Conservation (phyloP, 495 filamentous ascomycete genomes). For the Lasiosphaeria ovina region DNA sequence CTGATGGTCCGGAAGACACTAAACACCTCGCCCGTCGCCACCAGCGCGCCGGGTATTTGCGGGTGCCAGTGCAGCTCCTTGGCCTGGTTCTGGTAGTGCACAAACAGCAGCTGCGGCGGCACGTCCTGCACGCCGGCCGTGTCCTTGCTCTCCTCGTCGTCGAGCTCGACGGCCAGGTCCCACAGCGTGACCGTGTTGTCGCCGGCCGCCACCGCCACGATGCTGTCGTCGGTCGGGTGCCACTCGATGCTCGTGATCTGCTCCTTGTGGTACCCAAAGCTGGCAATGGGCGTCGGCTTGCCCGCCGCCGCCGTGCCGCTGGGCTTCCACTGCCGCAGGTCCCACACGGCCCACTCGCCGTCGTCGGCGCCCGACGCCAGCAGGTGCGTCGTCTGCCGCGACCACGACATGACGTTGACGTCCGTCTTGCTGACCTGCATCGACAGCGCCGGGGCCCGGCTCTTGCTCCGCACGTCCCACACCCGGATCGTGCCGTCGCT, state of each 20-base stretch:
- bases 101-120: constrained; percentile 90
- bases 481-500: constrained; percentile 92
- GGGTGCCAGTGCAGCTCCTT: constrained; percentile 98
- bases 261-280: constrained; percentile 91
- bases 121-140: constrained; percentile 85
- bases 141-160: constrained; percentile 92
- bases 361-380: constrained; percentile 93
- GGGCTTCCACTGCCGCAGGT: constrained; percentile 90
- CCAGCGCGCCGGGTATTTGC: constrained; percentile 87
- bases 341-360: constrained; percentile 94
- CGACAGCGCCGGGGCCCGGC: constrained; percentile 76
- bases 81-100: constrained; percentile 89
- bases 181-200: constrained; percentile 94
- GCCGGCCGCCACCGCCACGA: constrained; percentile 86
- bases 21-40: constrained; percentile 88
- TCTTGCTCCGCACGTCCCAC: constrained; percentile 91
- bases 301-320: constrained; percentile 38
- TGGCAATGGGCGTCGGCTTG: constrained; percentile 72
- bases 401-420: constrained; percentile 97
- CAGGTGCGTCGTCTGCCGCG: constrained; percentile 76
- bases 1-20: constrained; percentile 70
- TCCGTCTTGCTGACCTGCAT: constrained; percentile 81
- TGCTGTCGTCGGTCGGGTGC: constrained; percentile 94
- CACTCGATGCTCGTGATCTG: constrained; percentile 96
- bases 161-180: constrained; percentile 94